These are phyloP conservation scores for Lepiota venenata DNA, from an alignment of 768 basidiomycete species.

Conservation along the genomic window DNA sequence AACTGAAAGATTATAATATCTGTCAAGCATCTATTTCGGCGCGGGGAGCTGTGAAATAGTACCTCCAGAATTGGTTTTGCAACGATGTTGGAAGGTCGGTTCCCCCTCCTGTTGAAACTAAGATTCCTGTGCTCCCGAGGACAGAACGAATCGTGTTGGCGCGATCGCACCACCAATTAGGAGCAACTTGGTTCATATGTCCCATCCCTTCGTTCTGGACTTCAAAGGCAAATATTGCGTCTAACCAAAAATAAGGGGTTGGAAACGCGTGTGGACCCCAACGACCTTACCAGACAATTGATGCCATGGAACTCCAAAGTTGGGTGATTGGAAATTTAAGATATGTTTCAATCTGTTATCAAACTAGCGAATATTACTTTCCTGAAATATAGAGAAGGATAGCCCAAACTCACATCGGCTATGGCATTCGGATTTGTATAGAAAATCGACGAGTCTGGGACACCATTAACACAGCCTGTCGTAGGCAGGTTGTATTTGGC, in stretches of 20 bases:
- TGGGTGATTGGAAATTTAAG: slow-evolving; percentile 22
- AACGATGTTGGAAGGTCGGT: slow-evolving; percentile 23
- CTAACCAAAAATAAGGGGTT: slow-evolving; percentile 4
- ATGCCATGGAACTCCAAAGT: slow-evolving; percentile 22
- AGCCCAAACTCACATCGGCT: slow-evolving; percentile 15
- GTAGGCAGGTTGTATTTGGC: slow-evolving; percentile 20
- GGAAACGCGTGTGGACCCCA: neutral
- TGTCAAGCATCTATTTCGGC: no score
- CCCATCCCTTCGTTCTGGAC: slow-evolving; percentile 26
- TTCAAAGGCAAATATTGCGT: slow-evolving; percentile 24
- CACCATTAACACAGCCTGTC: slow-evolving; percentile 21
- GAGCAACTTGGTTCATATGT: slow-evolving; percentile 24
- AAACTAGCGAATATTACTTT: slow-evolving; percentile 11
- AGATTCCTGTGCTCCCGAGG: slow-evolving; percentile 22
- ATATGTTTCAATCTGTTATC: slow-evolving; percentile 23
- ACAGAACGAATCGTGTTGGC: slow-evolving; percentile 22
- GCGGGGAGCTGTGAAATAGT: neutral
- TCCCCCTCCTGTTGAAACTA: slow-evolving; percentile 23
- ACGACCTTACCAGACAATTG: slow-evolving; percentile 17
- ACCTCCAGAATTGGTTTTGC: slow-evolving; percentile 24
- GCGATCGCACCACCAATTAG: slow-evolving; percentile 24
- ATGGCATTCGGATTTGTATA: slow-evolving; percentile 23
- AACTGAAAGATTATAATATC: slow-evolving; percentile 8
- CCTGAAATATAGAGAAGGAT: neutral
- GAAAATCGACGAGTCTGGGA: slow-evolving; percentile 22